Conservation (phyloP, 2,329 filamentous ascomycete genomes). For the Fusarium praegraminearum region DNA sequence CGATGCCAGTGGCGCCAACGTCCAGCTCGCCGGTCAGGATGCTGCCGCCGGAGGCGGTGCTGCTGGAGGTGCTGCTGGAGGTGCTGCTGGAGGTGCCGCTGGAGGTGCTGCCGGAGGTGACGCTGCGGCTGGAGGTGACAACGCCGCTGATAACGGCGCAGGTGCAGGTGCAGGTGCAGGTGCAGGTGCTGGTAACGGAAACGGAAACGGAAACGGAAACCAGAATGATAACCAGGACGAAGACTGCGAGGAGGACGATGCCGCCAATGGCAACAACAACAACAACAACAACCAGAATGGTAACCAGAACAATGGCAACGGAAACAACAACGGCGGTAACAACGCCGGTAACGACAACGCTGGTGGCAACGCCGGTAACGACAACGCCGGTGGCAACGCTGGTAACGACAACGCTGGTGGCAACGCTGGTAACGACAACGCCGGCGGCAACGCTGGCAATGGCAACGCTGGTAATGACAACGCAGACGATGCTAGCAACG, state of each 20-base stretch:
- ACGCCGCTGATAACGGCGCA: slow-evolving; percentile 8
- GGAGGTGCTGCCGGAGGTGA: slow-evolving; percentile 46
- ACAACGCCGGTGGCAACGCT: neutral
- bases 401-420: neutral
- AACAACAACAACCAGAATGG: neutral
- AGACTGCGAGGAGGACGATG: slow-evolving; percentile 7
- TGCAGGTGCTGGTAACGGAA: slow-evolving; percentile 7
- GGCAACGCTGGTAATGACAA: neutral
- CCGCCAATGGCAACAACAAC: neutral
- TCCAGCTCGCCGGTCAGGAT: slow-evolving; percentile 53
- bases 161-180: slow-evolving; percentile 7
- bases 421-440: neutral
- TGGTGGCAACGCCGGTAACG: neutral
- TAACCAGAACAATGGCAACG: neutral
- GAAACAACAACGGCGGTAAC: neutral
- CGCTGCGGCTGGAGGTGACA: slow-evolving; percentile 41
- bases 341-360: neutral
- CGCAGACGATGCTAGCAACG: neutral
- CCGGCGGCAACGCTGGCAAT: neutral
- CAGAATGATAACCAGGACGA: slow-evolving; percentile 3
- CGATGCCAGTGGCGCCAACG: slow-evolving; percentile 49
- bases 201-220: slow-evolving; percentile 4
- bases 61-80: slow-evolving; percentile 39
- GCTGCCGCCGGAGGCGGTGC: slow-evolving; percentile 47
- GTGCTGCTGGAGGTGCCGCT: slow-evolving; percentile 47